Percentiles rank a stretch among this genome's conserved stretches.
Evolutionary conservation across 805 yeast genomes (phyloP).

Genomic region (Kluyveromyces lactis): DNA sequence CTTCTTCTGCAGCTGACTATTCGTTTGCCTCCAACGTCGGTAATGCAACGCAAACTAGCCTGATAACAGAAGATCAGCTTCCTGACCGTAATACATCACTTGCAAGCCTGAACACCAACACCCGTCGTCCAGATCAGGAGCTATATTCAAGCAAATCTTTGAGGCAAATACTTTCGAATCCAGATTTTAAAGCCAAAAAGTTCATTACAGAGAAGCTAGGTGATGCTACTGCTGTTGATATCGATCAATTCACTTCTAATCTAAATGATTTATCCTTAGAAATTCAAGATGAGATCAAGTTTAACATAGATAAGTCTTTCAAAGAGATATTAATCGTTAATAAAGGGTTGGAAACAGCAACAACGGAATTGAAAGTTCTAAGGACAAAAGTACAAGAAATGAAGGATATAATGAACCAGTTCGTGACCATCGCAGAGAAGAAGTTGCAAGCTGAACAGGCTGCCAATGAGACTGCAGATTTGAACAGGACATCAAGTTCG

Average conservation of each 20-base stretch:
- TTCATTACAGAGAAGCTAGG: conserved; percentile 45
- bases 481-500: conserved; percentile 1
- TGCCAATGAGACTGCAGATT: conserved; percentile 1
- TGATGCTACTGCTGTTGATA: conserved; percentile 62
- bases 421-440: conserved; percentile 54
- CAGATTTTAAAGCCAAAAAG: conserved; percentile 38
- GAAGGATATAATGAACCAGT: conserved; percentile 48
- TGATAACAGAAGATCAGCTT: not conserved
- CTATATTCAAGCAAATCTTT: conserved; percentile 14
- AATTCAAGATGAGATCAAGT: conserved; percentile 50
- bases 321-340: conserved; percentile 52
- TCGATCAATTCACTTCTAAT: conserved; percentile 58
- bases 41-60: not conserved
- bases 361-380: conserved; percentile 52
- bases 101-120: conserved; percentile 1
- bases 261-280: conserved; percentile 40
- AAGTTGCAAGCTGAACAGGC: conserved; percentile 38
- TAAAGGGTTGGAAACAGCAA: conserved; percentile 53
- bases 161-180: conserved; percentile 30
- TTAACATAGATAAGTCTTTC: conserved; percentile 53
- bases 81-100: not conserved
- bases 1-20: conserved; percentile 14
- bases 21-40: not conserved
- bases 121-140: conserved; percentile 3
- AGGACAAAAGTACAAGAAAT: conserved; percentile 54